Evolutionary conservation across 768 basidiomycete genomes (phyloP).

Genomic region (Calocybe gangraenosa): DNA sequence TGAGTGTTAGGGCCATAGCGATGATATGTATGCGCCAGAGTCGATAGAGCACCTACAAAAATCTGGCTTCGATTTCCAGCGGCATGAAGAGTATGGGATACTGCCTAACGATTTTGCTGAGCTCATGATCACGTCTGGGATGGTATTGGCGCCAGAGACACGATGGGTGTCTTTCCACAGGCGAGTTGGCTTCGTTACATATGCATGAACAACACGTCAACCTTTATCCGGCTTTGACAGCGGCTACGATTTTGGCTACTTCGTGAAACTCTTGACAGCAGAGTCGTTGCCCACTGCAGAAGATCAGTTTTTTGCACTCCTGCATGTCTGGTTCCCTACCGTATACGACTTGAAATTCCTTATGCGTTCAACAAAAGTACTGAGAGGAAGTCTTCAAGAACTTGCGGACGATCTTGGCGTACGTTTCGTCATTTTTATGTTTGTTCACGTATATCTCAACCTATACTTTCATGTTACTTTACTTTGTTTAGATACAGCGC

Average conservation of each 20-base stretch:
- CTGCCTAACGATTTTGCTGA: slow-evolving; percentile 93
- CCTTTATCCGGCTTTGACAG: slow-evolving; percentile 35
- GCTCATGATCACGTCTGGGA: slow-evolving; percentile 91
- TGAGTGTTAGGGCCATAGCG: slow-evolving; percentile 42
- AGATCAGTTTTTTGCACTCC: slow-evolving; percentile 82
- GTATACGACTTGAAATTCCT: slow-evolving; percentile 98
- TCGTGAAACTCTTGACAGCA: slow-evolving; percentile 88
- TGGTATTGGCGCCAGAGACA: slow-evolving; percentile 84
- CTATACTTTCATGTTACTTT: background rate
- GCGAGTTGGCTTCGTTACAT: background rate
- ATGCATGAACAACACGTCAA: background rate
- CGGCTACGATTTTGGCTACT: slow-evolving; percentile 99
- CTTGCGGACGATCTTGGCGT: slow-evolving; percentile 96
- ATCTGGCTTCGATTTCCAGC: slow-evolving; percentile 92
- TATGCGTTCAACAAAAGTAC: slow-evolving; percentile 82
- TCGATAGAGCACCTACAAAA: slow-evolving; percentile 93
- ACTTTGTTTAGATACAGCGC: slow-evolving; percentile 65
- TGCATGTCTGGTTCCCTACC: slow-evolving; percentile 90
- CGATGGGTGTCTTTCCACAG: slow-evolving; percentile 95
- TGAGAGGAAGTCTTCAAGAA: slow-evolving; percentile 89
- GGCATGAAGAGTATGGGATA: slow-evolving; percentile 91
- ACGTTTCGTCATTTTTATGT: slow-evolving; percentile 26
- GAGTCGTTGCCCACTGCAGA: slow-evolving; percentile 86
- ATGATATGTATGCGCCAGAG: slow-evolving; percentile 99
- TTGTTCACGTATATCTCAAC: slow-evolving; percentile 6